Conservation (phyloP, 1,139 yeast species). For the Hemisphaericaspora subhashii region DNA sequence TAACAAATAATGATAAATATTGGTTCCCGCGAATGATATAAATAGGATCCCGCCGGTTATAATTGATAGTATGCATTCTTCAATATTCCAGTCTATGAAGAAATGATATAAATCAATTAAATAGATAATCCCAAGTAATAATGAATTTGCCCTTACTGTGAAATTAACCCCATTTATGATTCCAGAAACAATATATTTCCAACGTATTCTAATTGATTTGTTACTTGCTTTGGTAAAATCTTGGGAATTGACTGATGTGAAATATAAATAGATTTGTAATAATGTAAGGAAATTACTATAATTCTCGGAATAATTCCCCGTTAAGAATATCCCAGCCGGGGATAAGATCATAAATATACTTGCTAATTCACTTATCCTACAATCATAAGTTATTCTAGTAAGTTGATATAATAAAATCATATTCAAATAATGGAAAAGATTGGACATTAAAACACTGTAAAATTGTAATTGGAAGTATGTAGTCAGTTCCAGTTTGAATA, state of each 20-base stretch:
- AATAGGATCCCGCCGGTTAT: constrained; percentile 59
- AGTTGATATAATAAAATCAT: constrained; percentile 51
- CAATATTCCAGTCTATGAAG: constrained; percentile 13
- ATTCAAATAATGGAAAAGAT: constrained; percentile 52
- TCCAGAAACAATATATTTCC: constrained; percentile 54
- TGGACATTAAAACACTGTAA: constrained; percentile 48
- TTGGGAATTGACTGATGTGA: constrained; percentile 29
- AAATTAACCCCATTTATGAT: constrained; percentile 56
- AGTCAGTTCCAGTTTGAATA: constrained; percentile 21
- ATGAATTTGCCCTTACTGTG: constrained; percentile 71
- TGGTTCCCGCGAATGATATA: constrained; percentile 43
- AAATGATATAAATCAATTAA: constrained; percentile 52
- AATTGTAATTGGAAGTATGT: constrained; percentile 47
- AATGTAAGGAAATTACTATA: constrained; percentile 65
- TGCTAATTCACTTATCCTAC: constrained; percentile 31
- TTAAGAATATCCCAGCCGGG: constrained; percentile 81
- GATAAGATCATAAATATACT: constrained; percentile 57
- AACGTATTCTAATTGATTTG: constrained; percentile 15
- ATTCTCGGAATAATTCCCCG: constrained; percentile 78
- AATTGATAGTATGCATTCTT: constrained; percentile 30
- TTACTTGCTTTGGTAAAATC: constrained; percentile 18
- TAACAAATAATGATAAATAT: constrained; percentile 50
- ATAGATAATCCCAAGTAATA: constrained; percentile 69
- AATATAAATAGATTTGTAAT: constrained; percentile 56
- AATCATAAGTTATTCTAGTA: constrained; percentile 37